Percentiles rank a stretch among this genome's conserved stretches.
phyloP scores from a whole-genome alignment of 2,329 filamentous ascomycete genomes.

The Monosporascus sp. region DNA sequence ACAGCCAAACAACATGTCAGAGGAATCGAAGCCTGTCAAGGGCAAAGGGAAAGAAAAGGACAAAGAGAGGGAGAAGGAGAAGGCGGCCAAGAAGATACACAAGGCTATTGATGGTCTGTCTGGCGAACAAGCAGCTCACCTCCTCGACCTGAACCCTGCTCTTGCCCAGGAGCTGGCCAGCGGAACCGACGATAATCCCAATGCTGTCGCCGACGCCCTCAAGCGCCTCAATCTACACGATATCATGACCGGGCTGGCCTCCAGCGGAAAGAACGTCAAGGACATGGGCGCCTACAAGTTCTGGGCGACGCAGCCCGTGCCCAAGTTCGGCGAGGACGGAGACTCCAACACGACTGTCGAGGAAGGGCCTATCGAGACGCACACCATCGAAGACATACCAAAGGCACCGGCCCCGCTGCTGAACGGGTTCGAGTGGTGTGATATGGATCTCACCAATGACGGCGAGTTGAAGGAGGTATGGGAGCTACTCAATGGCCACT shows the following conservation, averaged over 20 bases:
- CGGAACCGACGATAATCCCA: constrained; percentile 25
- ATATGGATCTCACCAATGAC: constrained; percentile 76
- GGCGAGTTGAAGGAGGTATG: constrained; percentile 83
- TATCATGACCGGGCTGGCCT: constrained; percentile 68
- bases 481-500: constrained; percentile 86
- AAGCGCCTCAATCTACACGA: constrained; percentile 63
- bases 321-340: constrained; percentile 63
- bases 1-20: constrained; percentile 28
- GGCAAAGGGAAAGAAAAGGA: constrained; percentile 38
- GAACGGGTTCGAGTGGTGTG: constrained; percentile 89
- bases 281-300: constrained; percentile 98
- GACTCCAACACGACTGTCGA: constrained; percentile 47
- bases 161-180: constrained; percentile 54
- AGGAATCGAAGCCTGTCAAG: constrained; percentile 60
- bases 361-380: constrained; percentile 80
- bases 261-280: constrained; percentile 82
- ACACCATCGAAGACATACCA: constrained; percentile 71
- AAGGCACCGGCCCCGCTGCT: constrained; percentile 71
- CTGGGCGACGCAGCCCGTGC: constrained; percentile 96
- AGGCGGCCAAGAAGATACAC: constrained; percentile 46
- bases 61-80: constrained; percentile 39
- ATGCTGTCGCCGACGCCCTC: constrained; percentile 43
- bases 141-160: constrained; percentile 68
- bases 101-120: constrained; percentile 50
- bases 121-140: constrained; percentile 54